Evolutionary conservation across 208 protist species (phyloP), one percentile per base, ranked within the genome.

Genomic region (Crithidia fasciculata): DNA sequence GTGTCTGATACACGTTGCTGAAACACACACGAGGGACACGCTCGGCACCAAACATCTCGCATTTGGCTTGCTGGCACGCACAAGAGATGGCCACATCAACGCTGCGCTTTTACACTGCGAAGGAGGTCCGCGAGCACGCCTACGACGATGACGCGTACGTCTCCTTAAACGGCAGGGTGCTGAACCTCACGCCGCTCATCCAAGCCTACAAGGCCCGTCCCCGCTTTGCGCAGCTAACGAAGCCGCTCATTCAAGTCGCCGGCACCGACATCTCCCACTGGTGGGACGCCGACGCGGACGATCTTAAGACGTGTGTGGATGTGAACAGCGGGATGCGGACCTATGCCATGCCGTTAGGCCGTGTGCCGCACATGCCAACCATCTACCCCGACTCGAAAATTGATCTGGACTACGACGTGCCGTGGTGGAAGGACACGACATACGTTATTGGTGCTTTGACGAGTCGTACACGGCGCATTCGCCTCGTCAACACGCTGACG

Each of bases 261-360:
- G 94, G 94, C 15, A 89, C 69, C 5, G 94, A 98, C 71, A 97
- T 98, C 63, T 94, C 92, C 2, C 94, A 98, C 85, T 97, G 94
- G 93, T 97, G 92, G 74, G 94, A 98, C 70, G 69, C 72, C 47
- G 68, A 73, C 7, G 85, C 85, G 5, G 78, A 82, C 52, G 94
- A 98, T 67, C 65, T 98, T 0, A 87, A 89, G 50, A 92, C 78
- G 8, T 95, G 91, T 74, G 83, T 97, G 3, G 95, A 98, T 77
- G 74, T 88, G 28, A 80, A 82, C 41, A 96, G 90, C 8, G 93
- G 94, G 8, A 89, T 97, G 76, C 76, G 83, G 39, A 89, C 85
- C 39, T 98, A 97, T 76, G 89, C 87, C 12, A 89, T 92, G 76
- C 96, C 96, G 16, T 79, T 90, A 56, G 95, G 93, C 37, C 85